A percentile compares a stretch with the other conserved stretches of the same genome.
These are phyloP conservation scores for Kodamaea sp. DNA, from an alignment of 1,139 yeast species.

Conservation along the genomic window DNA sequence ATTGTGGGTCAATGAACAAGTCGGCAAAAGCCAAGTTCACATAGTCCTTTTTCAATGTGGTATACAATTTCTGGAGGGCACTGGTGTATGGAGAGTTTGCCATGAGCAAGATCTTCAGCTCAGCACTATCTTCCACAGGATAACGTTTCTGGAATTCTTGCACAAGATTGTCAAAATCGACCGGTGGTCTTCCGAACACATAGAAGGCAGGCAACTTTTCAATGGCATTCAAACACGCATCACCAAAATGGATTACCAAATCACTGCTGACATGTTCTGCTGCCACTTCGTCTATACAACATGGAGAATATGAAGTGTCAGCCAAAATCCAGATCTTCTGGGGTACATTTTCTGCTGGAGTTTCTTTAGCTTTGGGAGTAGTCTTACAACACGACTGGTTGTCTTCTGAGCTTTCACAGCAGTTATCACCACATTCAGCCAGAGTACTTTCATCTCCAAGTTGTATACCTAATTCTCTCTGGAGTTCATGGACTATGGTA, in stretches of 20 bases:
- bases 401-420: neutral
- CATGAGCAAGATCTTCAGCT: slow-evolving; percentile 56
- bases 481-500: slow-evolving; percentile 56
- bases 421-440: neutral
- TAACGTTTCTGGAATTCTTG: slow-evolving; percentile 40
- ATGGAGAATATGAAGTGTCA: slow-evolving; percentile 92
- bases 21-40: slow-evolving; percentile 52
- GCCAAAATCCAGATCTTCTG: slow-evolving; percentile 74
- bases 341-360: slow-evolving; percentile 1
- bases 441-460: neutral
- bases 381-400: slow-evolving; percentile 1
- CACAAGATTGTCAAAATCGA: slow-evolving; percentile 38
- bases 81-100: slow-evolving; percentile 64
- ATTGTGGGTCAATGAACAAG: slow-evolving; percentile 33
- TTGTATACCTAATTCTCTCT: slow-evolving; percentile 23
- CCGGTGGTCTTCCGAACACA: slow-evolving; percentile 68
- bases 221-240: slow-evolving; percentile 85
- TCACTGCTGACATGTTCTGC: slow-evolving; percentile 91
- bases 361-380: neutral
- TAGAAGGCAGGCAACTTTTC: slow-evolving; percentile 72
- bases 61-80: slow-evolving; percentile 37
- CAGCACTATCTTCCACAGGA: slow-evolving; percentile 22
- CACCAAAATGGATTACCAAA: slow-evolving; percentile 89
- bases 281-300: slow-evolving; percentile 97
- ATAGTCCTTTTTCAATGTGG: slow-evolving; percentile 36